A percentile compares a stretch with the other conserved stretches of the same genome.
Conservation (phyloP, 495 filamentous ascomycete species). For the Viridothelium virens region DNA sequence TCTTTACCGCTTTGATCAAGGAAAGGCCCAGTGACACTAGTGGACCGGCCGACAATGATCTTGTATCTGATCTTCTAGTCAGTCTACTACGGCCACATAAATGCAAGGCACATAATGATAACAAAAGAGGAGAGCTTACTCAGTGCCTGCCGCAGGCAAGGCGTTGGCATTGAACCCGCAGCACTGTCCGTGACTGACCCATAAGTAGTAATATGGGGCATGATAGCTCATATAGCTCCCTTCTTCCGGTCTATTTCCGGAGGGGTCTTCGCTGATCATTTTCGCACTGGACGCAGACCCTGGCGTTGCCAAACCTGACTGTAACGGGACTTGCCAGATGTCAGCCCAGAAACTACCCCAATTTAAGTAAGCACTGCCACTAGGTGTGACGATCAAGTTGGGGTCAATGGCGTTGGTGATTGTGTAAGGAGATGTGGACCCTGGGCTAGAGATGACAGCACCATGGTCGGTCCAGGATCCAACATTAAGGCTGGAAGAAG, state of each 20-base stretch:
- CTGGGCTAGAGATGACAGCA: constrained; percentile 19
- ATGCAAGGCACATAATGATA: not conserved
- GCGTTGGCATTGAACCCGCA: constrained; percentile 45
- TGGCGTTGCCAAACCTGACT: constrained; percentile 31
- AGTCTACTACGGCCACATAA: not conserved
- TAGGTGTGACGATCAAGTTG: constrained; percentile 46
- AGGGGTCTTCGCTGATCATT: constrained; percentile 32
- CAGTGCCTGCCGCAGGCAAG: constrained; percentile 47
- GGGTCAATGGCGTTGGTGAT: constrained; percentile 63
- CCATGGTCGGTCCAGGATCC: constrained; percentile 57
- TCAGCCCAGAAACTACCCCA: constrained; percentile 67
- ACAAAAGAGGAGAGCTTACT: constrained; percentile 28
- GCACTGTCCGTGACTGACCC: constrained; percentile 56
- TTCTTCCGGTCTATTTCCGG: constrained; percentile 50
- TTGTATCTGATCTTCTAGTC: constrained; percentile 39
- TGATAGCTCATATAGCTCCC: constrained; percentile 50
- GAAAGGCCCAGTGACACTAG: constrained; percentile 46
- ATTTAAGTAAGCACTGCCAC: constrained; percentile 46
- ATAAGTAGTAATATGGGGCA: constrained; percentile 56
- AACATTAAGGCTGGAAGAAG: constrained; percentile 50
- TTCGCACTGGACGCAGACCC: not conserved
- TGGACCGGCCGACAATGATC: constrained; percentile 55
- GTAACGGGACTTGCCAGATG: constrained; percentile 54
- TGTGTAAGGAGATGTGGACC: constrained; percentile 40
- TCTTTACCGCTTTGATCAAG: constrained; percentile 51